Evolutionary conservation across 2,329 filamentous ascomycete genomes (phyloP).

Genomic region (Colletotrichum neosansevieriae): DNA sequence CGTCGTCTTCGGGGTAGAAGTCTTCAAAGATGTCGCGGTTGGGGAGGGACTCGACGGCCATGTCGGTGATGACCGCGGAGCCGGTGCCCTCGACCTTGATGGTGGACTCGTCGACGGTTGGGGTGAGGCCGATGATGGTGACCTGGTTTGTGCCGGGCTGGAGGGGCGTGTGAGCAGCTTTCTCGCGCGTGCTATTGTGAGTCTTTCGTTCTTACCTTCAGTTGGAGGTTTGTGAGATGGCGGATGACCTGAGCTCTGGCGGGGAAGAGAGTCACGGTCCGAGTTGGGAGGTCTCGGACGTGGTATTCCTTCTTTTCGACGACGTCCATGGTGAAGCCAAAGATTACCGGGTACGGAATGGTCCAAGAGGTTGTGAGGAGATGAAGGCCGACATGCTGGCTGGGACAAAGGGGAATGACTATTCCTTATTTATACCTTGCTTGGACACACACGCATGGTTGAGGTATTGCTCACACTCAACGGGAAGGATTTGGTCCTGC

Average conservation of each 20-base stretch:
- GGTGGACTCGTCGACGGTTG: slow-evolving; percentile 67
- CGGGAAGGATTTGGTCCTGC: neutral
- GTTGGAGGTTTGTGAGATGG: slow-evolving; percentile 66
- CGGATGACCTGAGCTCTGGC: slow-evolving; percentile 70
- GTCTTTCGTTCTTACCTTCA: slow-evolving; percentile 52
- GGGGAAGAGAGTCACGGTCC: slow-evolving; percentile 73
- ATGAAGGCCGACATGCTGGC: too few relatives aligned
- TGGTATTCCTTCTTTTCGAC: slow-evolving; percentile 62
- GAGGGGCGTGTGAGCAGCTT: slow-evolving; percentile 57
- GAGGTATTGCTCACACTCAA: neutral
- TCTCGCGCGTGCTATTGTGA: slow-evolving; percentile 52
- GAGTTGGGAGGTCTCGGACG: slow-evolving; percentile 68
- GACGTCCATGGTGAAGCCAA: slow-evolving; percentile 50
- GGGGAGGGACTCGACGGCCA: slow-evolving; percentile 68
- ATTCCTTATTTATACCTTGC: neutral
- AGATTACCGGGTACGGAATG: too few relatives aligned
- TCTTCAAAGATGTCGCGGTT: slow-evolving; percentile 68
- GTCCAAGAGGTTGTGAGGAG: too few relatives aligned
- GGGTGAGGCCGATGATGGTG: slow-evolving; percentile 66
- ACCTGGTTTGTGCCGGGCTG: slow-evolving; percentile 70
- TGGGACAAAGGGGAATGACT: neutral
- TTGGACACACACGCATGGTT: neutral
- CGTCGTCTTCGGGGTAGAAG: slow-evolving; percentile 61
- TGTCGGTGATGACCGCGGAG: slow-evolving; percentile 70
- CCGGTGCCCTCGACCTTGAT: slow-evolving; percentile 71